phyloP scores from a whole-genome alignment of 176 grass and related monocot genomes.

The Triticum timopheevii region DNA sequence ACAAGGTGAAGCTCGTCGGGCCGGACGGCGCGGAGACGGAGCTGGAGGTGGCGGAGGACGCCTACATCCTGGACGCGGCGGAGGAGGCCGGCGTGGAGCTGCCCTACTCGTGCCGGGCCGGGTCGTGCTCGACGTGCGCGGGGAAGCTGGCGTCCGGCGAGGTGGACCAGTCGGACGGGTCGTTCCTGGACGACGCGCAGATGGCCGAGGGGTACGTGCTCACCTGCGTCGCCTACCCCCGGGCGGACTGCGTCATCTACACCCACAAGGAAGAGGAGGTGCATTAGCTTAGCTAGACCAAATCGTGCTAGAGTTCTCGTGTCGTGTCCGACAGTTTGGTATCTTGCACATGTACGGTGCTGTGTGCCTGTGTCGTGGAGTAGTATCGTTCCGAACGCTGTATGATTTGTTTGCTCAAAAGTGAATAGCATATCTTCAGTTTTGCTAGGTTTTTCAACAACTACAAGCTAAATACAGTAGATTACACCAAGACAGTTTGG shows the following conservation, averaged over 20 bases:
- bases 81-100: conserved; percentile 71
- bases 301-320: neutral
- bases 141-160: conserved; percentile 54
- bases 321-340: neutral
- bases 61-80: conserved; percentile 68
- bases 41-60: conserved; percentile 66
- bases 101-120: conserved; percentile 77
- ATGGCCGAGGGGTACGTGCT: conserved; percentile 59
- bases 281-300: conserved; percentile 20
- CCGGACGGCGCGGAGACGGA: conserved; percentile 62
- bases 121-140: conserved; percentile 70
- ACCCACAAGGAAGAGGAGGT: conserved; percentile 82
- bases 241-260: conserved; percentile 62
- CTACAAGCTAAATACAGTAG: too few species aligned
- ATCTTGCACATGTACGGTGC: neutral
- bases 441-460: too few species aligned
- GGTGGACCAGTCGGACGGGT: conserved; percentile 84
- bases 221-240: conserved; percentile 66
- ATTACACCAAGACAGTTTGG: conserved; percentile 56
- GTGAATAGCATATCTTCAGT: too few species aligned
- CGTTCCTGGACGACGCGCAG: conserved; percentile 71
- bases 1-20: conserved; percentile 69
- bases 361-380: neutral
- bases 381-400: neutral
- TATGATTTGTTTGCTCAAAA: too few species aligned